Base-by-base conservation (phyloP, 1,139 yeast genomes). In the Spathaspora sp. region DNA sequence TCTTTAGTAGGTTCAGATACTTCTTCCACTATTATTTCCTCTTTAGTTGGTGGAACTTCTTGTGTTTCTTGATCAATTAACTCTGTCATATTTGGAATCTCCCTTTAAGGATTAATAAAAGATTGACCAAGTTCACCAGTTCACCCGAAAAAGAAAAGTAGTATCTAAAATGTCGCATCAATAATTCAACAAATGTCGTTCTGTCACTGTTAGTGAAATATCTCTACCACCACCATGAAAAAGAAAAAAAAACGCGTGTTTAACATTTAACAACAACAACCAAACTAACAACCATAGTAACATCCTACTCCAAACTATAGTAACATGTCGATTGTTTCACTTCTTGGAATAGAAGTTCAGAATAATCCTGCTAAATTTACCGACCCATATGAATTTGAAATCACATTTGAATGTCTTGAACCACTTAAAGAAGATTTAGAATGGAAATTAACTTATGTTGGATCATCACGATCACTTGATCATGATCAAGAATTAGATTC, bases 401-500 rank as follows among this genome's bases (percentile, higher is more conserved):
- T 93, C 66, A 93, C 99, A 0, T 93, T 93, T 62, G 99, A 93
- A 65, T 93, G 99, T 64, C 74, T 93, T 44, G 99, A 93, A 64
- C 91, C 96, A 1, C 73, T 93, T 54, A 88, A 87, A 61, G 95
- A 91, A 61, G 98, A 93, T 64, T 74, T 93, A 51, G 99, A 95
- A 65, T 93, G 99, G 99, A 93, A 93, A 64, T 73, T 93, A 52
- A 93, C 97, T 3, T 93, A 93, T 58, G 99, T 93, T 43, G 99
- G 99, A 1, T 88, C 96, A 7, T 90, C 97, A 1, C 79, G 95
- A 45, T 89, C 97, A 31, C 64, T 89, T 49, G 97, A 93, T 56
- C 97, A 93, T 58, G 99, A 93, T 65, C 99, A 95, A 67, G 98
- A 91, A 62, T 73, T 93, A 47, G 99, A 93, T 61, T 89, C 97